Base-by-base conservation (phyloP, 441 rosid genomes). In the Syzygium malaccense region DNA sequence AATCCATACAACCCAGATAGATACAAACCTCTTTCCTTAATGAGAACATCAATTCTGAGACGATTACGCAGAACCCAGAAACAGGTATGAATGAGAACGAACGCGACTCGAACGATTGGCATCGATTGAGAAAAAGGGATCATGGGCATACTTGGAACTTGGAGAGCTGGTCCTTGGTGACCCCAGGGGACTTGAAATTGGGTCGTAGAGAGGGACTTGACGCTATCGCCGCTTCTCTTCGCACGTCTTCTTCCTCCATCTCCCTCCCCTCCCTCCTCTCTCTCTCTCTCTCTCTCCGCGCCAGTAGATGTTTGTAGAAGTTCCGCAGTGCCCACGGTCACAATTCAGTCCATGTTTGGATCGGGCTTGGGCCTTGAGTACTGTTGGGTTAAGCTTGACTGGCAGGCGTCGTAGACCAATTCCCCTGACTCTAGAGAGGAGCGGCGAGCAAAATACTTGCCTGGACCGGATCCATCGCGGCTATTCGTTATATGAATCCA, bases 221-320 rank as follows among this genome's bases (percentile, higher is more conserved):
- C 28, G 96, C 94, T 48, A 95, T 92, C 55, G 94, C 92, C 17
- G 91, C 93, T 93, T 96, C 99, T 90, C 96, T 95, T 71, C 94
- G 91, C 91, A 91, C 91, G 68, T 95, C 96, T 89, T 94, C 96
- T 48, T 91, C 93, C 56, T 91, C 91, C 20, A 89, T 91, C 62
- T 88, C 89, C n/a, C 57, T 58, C 48, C n/a, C 55, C 54, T 28
- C 41, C 53, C 6, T 12, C 14, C 60, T 15, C 78, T 8, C 68
- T 60, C 66, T 13, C 20, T 64, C 41, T 30, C 80, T 4, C 14
- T 25, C 62, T 6, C 66, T 75, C 18, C 23, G 51, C 51, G 10
- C 51, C 83, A 41, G 6, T 11, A 0, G 83, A 41, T 41, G n/a
- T 51, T 19, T 11, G 6, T 14, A 19, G 79, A 68, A 68, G 80